phyloP scores from a whole-genome alignment of 768 basidiomycete genomes.

The Pisolithus sp. region DNA sequence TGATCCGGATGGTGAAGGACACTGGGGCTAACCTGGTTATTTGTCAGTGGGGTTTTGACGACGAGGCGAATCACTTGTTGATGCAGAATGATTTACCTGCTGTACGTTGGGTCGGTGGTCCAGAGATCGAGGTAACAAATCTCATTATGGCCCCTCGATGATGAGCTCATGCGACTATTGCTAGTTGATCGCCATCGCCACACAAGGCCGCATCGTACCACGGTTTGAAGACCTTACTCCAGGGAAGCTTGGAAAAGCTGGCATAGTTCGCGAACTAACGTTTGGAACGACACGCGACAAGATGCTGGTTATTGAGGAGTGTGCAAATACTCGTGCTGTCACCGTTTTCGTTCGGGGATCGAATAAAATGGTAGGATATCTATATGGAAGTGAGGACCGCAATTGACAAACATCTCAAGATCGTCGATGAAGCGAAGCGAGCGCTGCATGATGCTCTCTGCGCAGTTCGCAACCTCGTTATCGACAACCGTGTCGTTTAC shows the following conservation, averaged over 20 bases:
- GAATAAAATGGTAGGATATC: slow-evolving; percentile 91
- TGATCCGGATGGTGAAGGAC: slow-evolving; percentile 95
- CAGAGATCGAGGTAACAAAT: slow-evolving; percentile 84
- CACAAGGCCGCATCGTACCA: slow-evolving; percentile 96
- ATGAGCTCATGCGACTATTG: not conserved
- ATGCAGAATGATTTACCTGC: slow-evolving; percentile 98
- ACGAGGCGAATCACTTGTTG: slow-evolving; percentile 95
- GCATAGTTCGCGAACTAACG: slow-evolving; percentile 86
- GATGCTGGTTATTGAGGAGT: slow-evolving; percentile 99
- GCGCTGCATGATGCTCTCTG: slow-evolving; percentile 97
- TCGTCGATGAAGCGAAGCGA: slow-evolving; percentile 98
- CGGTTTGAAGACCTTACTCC: slow-evolving; percentile 92
- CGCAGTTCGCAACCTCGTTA: slow-evolving; percentile 90
- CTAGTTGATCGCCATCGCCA: slow-evolving; percentile 96
- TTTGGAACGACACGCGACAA: slow-evolving; percentile 99
- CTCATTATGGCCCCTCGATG: not conserved
- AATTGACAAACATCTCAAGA: slow-evolving; percentile 44
- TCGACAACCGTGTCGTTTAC: slow-evolving; percentile 95
- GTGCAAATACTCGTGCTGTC: slow-evolving; percentile 92
- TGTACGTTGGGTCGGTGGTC: slow-evolving; percentile 98
- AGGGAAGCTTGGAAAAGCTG: slow-evolving; percentile 89
- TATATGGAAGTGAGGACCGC: not conserved
- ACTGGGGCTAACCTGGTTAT: slow-evolving; percentile 98
- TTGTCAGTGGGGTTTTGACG: slow-evolving; percentile 99
- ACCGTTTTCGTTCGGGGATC: slow-evolving; percentile 96